A percentile compares a stretch with the other conserved stretches of the same genome.
These are phyloP conservation scores for Prosopis cineraria DNA, from an alignment of 306 rosid genomes.

Conservation along the genomic window DNA sequence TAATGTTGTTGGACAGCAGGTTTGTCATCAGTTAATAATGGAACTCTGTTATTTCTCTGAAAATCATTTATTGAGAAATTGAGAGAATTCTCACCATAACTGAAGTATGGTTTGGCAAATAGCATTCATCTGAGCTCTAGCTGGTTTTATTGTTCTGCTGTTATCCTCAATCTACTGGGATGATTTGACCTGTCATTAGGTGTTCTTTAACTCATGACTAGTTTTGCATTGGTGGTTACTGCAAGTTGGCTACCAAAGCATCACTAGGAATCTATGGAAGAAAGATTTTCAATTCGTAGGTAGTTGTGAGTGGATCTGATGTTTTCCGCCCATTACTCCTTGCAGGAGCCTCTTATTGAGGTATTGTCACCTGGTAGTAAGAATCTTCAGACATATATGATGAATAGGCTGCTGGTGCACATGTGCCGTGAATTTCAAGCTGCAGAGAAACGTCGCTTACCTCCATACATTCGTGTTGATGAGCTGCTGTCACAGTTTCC, in stretches of 20 bases:
- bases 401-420: slow-evolving; percentile 79
- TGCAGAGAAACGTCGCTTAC: slow-evolving; percentile 67
- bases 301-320: slow-evolving; percentile 14
- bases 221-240: slow-evolving; percentile 13
- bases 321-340: slow-evolving; percentile 28
- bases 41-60: slow-evolving; percentile 8
- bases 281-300: not conserved
- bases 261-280: slow-evolving; percentile 5
- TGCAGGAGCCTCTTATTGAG: slow-evolving; percentile 98
- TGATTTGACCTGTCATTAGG: slow-evolving; percentile 24
- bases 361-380: slow-evolving; percentile 94
- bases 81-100: slow-evolving; percentile 14
- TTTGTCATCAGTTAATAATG: slow-evolving; percentile 38
- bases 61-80: slow-evolving; percentile 1
- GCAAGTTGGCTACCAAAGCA: slow-evolving; percentile 9
- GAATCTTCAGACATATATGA: slow-evolving; percentile 88
- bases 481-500: slow-evolving; percentile 82
- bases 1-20: slow-evolving; percentile 96
- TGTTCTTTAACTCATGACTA: slow-evolving; percentile 9
- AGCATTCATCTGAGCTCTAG: not conserved
- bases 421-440: slow-evolving; percentile 88
- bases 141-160: not conserved
- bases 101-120: slow-evolving; percentile 8
- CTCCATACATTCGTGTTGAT: slow-evolving; percentile 66
- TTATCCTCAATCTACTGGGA: not conserved